These are phyloP conservation scores for Cicer yamashitae DNA, from an alignment of 306 rosid species.

Conservation along the genomic window DNA sequence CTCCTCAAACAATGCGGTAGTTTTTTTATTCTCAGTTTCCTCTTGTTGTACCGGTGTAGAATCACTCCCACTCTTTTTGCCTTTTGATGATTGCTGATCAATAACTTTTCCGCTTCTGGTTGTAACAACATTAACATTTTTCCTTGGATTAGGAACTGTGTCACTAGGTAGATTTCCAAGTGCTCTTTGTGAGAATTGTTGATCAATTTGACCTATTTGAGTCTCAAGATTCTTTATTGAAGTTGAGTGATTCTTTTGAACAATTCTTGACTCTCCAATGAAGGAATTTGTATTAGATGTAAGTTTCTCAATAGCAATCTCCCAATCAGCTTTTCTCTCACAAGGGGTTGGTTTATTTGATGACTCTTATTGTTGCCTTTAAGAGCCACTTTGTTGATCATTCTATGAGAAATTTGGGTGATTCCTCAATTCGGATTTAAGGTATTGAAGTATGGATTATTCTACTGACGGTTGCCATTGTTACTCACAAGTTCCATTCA, in stretches of 20 bases:
- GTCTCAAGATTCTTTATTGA: neutral
- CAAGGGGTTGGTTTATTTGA: neutral
- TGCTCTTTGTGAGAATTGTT: neutral
- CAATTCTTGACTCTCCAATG: neutral
- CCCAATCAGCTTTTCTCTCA: neutral
- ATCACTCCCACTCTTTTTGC: neutral
- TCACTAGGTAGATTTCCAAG: neutral
- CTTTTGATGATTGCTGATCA: neutral
- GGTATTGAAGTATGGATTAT: neutral
- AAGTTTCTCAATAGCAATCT: neutral
- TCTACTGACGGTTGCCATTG: neutral
- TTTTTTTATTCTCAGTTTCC: too few relatives aligned
- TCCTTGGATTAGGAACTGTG: neutral
- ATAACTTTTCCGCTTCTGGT: neutral
- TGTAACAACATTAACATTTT: neutral
- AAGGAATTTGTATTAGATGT: neutral
- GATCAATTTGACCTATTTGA: neutral
- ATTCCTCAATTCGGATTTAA: neutral
- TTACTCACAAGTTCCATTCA: neutral
- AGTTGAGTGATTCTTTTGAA: neutral
- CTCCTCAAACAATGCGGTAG: too few relatives aligned
- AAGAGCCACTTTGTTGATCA: neutral
- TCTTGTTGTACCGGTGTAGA: neutral
- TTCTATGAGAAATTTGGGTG: neutral
- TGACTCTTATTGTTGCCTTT: neutral